phyloP scores from a whole-genome alignment of 202 grass and related monocot genomes.

The Eragrostis tef region DNA sequence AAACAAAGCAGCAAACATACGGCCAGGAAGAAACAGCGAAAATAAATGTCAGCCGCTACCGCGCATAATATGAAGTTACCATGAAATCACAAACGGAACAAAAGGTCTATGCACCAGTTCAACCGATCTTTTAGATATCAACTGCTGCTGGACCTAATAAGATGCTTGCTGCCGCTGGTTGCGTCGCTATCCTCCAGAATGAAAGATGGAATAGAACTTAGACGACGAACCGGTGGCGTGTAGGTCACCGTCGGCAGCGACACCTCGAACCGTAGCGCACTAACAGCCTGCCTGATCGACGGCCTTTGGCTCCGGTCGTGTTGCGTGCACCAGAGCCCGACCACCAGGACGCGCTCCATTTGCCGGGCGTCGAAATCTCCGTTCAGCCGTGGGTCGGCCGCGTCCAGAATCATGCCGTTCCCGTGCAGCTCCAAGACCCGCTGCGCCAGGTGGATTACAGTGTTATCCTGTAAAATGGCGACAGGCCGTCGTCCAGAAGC shows the following conservation, averaged over 20 bases:
- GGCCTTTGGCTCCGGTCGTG: conserved; percentile 43
- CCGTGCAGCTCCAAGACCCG: conserved; percentile 51
- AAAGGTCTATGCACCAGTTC: too few relatives aligned
- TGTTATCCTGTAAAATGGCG: not conserved
- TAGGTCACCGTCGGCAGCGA: not conserved
- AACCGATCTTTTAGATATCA: not conserved
- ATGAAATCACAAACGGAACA: too few relatives aligned
- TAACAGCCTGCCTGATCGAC: conserved; percentile 39
- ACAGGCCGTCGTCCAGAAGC: conserved; percentile 21
- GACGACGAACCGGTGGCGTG: not conserved
- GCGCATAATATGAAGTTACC: too few relatives aligned
- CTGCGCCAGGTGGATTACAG: not conserved
- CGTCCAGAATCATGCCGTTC: conserved; percentile 21
- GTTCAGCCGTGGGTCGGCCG: conserved; percentile 38
- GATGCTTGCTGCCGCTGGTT: not conserved
- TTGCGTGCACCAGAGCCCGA: conserved; percentile 51
- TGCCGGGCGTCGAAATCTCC: conserved; percentile 31
- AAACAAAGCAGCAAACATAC: too few relatives aligned
- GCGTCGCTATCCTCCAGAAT: not conserved
- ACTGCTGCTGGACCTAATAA: not conserved
- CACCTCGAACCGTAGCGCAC: conserved; percentile 40
- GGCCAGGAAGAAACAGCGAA: too few relatives aligned
- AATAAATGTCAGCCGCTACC: too few relatives aligned
- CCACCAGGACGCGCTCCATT: conserved; percentile 52
- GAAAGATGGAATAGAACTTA: not conserved